These are phyloP conservation scores for Metarhizium humberi DNA, from an alignment of 2,329 filamentous ascomycete genomes.

Conservation along the genomic window DNA sequence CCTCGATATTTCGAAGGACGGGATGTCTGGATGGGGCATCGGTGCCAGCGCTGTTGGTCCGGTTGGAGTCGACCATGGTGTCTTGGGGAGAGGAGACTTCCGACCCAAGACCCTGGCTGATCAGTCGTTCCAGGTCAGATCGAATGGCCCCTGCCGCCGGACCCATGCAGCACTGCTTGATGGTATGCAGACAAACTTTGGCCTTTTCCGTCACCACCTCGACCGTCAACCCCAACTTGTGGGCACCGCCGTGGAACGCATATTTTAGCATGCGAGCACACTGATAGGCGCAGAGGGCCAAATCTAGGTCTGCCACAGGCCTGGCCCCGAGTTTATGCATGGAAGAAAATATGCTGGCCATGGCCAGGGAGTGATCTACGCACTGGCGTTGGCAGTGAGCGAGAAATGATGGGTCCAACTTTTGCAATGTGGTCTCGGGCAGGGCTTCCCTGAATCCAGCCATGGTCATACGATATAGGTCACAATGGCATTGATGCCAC, in stretches of 20 bases:
- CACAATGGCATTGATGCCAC: conserved; percentile 50
- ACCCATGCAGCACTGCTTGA: conserved; percentile 40
- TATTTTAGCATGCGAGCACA: conserved; percentile 45
- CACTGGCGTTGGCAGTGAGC: conserved; percentile 40
- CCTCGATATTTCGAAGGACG: conserved; percentile 14
- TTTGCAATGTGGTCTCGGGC: conserved; percentile 31
- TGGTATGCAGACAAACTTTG: conserved; percentile 39
- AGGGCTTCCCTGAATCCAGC: conserved; percentile 42
- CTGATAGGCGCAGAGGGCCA: conserved; percentile 46
- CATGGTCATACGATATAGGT: conserved; percentile 45
- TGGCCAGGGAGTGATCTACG: conserved; percentile 43
- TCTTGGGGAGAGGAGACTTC: conserved; percentile 10
- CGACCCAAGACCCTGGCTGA: conserved; percentile 32
- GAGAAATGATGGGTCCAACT: conserved; percentile 39
- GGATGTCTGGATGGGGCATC: conserved; percentile 6
- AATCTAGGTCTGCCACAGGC: conserved; percentile 44
- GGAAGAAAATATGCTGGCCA: conserved; percentile 45
- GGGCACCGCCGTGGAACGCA: conserved; percentile 34
- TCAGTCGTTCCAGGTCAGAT: conserved; percentile 41
- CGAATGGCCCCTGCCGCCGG: conserved; percentile 38
- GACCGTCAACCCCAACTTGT: conserved; percentile 32
- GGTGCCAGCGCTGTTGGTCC: conserved; percentile 1
- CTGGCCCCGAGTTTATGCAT: conserved; percentile 41
- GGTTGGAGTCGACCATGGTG: conserved; percentile 4
- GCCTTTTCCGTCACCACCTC: conserved; percentile 40